Percentiles rank a stretch among this genome's conserved stretches.
phyloP scores from a whole-genome alignment of 257 asterid genomes.

The Ilex asprella region DNA sequence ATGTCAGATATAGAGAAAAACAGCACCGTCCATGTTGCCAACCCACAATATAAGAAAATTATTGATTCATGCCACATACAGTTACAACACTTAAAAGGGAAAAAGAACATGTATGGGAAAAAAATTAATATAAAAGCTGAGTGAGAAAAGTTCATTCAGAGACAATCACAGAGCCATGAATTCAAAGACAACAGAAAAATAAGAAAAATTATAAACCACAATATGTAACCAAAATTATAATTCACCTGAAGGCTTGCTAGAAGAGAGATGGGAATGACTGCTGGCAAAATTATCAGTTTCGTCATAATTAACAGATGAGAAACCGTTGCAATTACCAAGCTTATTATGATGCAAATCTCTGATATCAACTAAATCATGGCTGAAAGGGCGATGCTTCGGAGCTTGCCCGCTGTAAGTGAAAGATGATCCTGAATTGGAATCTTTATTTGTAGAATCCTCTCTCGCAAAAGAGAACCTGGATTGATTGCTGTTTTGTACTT shows the following conservation, averaged over 20 bases:
- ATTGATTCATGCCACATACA: no score
- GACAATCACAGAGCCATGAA: neutral
- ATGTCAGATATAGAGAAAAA: no score
- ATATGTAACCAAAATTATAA: slow-evolving; percentile 1
- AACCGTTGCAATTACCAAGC: slow-evolving; percentile 38
- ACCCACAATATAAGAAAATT: no score
- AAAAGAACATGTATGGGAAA: no score
- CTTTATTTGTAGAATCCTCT: slow-evolving; percentile 43
- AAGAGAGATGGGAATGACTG: slow-evolving; percentile 37
- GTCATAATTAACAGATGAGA: slow-evolving; percentile 36
- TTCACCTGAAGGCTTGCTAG: slow-evolving; percentile 65
- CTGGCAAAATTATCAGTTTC: slow-evolving; percentile 44
- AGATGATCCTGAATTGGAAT: slow-evolving; percentile 36
- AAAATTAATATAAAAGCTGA: no score
- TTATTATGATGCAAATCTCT: slow-evolving; percentile 41
- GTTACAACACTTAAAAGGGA: no score
- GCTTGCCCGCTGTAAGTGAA: slow-evolving; percentile 33
- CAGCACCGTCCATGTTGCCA: no score
- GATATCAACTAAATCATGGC: slow-evolving; percentile 39
- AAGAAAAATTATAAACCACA: neutral
- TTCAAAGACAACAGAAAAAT: neutral
- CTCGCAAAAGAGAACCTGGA: slow-evolving; percentile 96
- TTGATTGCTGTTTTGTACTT: slow-evolving; percentile 56
- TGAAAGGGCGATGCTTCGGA: slow-evolving; percentile 36
- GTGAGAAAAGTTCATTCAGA: no score